Percentiles rank a stretch among this genome's conserved stretches.
Conservation (phyloP, 257 asterid genomes). For the Plantago major region DNA sequence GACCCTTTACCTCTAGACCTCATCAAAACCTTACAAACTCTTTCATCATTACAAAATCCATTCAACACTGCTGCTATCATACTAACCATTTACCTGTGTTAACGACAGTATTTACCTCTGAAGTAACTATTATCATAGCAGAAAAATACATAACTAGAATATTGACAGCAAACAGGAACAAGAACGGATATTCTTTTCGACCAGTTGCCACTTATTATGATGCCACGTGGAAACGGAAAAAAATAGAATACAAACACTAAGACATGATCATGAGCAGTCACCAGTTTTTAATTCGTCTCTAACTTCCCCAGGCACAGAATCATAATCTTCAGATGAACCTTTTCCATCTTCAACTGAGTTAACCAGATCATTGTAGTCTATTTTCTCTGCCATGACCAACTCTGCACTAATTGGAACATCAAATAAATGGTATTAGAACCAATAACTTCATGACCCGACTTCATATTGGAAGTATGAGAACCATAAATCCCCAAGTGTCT, state of each 20-base stretch:
- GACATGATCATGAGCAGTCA: constrained; percentile 20
- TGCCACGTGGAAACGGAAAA: background rate
- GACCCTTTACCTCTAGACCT: too few relatives aligned
- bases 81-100: too few relatives aligned
- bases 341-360: constrained; percentile 39
- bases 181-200: too few relatives aligned
- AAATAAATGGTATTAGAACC: constrained; percentile 17
- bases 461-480: background rate
- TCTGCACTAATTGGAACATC: constrained; percentile 62
- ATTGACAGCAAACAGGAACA: too few relatives aligned
- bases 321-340: constrained; percentile 27
- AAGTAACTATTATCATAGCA: too few relatives aligned
- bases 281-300: constrained; percentile 40
- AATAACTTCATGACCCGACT: background rate
- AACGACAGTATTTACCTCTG: too few relatives aligned
- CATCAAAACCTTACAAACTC: too few relatives aligned
- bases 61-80: too few relatives aligned
- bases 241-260: constrained; percentile 7
- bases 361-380: constrained; percentile 87
- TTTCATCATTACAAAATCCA: too few relatives aligned
- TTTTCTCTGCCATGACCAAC: constrained; percentile 66
- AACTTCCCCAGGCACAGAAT: constrained; percentile 21
- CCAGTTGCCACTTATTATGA: too few relatives aligned
- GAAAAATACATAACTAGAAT: background rate
- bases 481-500: background rate